Conservation (phyloP, 306 rosid genomes). For the Rosa multiflora region DNA sequence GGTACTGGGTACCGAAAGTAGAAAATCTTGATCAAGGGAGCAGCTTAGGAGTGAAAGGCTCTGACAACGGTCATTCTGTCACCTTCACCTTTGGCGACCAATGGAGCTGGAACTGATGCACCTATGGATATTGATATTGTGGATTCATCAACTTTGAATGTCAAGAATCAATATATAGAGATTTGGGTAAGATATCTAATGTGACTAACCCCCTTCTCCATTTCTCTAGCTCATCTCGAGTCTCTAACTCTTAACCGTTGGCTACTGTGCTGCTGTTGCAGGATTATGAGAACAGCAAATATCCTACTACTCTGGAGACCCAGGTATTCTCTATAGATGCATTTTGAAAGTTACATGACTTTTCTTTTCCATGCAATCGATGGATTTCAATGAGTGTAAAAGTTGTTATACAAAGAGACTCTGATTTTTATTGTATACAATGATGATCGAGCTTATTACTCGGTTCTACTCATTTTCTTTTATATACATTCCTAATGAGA, state of each 20-base stretch:
- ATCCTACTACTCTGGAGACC: slow-evolving; percentile 76
- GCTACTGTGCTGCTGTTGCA: slow-evolving; percentile 31
- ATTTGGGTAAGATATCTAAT: slow-evolving; percentile 63
- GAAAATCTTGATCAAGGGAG: slow-evolving; percentile 31
- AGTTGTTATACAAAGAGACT: neutral
- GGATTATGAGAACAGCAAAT: slow-evolving; percentile 48
- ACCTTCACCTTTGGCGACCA: slow-evolving; percentile 32
- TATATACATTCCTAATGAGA: slow-evolving; percentile 47
- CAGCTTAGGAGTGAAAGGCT: slow-evolving; percentile 22
- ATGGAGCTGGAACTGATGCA: slow-evolving; percentile 30
- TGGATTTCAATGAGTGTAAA: neutral
- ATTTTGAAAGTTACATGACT: neutral
- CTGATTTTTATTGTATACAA: neutral
- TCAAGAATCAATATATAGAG: slow-evolving; percentile 43
- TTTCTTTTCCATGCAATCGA: neutral
- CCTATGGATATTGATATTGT: slow-evolving; percentile 25
- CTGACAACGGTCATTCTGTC: slow-evolving; percentile 26
- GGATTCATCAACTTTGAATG: slow-evolving; percentile 16
- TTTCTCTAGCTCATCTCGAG: slow-evolving; percentile 13
- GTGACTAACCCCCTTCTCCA: neutral
- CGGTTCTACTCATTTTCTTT: neutral
- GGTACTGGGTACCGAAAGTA: slow-evolving; percentile 23
- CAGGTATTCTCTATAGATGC: slow-evolving; percentile 48
- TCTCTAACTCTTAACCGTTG: slow-evolving; percentile 10
- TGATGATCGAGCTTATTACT: neutral